Conservation (phyloP, 2,329 filamentous ascomycete species). For the Trichocomaceae sp. region DNA sequence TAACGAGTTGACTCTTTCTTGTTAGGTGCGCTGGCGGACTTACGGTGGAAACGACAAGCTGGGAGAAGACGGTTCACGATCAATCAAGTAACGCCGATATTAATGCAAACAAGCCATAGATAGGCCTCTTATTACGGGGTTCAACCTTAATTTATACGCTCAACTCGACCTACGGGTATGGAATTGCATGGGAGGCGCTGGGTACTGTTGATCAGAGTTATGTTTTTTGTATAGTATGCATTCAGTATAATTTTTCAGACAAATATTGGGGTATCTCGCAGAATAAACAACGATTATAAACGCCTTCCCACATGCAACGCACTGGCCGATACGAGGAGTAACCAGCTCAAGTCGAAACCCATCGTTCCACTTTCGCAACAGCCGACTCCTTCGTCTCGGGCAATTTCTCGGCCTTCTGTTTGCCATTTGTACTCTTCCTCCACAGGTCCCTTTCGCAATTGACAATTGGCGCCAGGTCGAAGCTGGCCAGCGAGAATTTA, state of each 20-base stretch:
- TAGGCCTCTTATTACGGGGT: neutral
- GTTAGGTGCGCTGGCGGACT: conserved; percentile 46
- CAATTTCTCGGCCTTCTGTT: conserved; percentile 28
- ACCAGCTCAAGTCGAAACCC: conserved; percentile 2
- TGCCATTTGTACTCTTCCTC: conserved; percentile 41
- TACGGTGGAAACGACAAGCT: conserved; percentile 57
- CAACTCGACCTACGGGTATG: too few relatives aligned
- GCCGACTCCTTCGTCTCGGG: conserved; percentile 19
- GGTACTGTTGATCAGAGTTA: neutral
- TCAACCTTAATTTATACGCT: too few relatives aligned
- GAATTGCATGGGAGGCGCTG: too few relatives aligned
- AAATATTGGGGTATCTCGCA: too few relatives aligned
- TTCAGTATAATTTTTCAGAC: too few relatives aligned
- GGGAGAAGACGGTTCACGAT: conserved; percentile 39
- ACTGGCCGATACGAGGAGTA: neutral
- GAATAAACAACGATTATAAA: neutral
- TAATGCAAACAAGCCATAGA: neutral
- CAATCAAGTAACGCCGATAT: neutral
- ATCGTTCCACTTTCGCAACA: conserved; percentile 18
- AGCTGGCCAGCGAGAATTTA: conserved; percentile 20
- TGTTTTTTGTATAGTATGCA: too few relatives aligned
- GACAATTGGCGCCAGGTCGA: conserved; percentile 47
- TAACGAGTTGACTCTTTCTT: neutral
- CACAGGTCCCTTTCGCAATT: conserved; percentile 57
- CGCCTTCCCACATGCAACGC: neutral